These are phyloP conservation scores for Pochonia chlamydosporia DNA, from an alignment of 2,329 filamentous ascomycete species.

Conservation along the genomic window DNA sequence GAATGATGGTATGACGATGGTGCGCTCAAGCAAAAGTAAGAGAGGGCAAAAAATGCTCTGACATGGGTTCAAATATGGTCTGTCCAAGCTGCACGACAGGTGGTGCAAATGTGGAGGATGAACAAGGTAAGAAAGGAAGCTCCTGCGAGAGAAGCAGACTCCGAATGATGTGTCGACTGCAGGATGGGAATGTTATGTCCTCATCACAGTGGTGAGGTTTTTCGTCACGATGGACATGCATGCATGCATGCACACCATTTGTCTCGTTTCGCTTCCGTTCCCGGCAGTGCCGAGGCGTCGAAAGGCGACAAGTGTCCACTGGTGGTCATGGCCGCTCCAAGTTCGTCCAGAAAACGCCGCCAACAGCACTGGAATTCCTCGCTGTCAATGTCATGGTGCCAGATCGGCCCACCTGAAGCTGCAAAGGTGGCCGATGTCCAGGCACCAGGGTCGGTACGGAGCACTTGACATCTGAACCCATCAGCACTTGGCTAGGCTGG, in stretches of 20 bases:
- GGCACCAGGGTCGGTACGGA: too few species aligned
- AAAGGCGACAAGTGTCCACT: too few species aligned
- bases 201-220: neutral
- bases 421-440: too few species aligned
- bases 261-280: neutral
- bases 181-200: neutral
- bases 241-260: neutral
- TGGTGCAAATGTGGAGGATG: neutral
- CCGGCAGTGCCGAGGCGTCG: neutral
- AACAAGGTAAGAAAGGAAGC: neutral
- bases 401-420: too few species aligned
- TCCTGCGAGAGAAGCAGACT: neutral
- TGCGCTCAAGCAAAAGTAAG: neutral
- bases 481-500: too few species aligned
- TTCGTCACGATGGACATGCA: neutral
- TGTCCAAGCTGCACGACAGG: slow-evolving; percentile 1
- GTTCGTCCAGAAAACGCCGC: too few species aligned
- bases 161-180: too few species aligned
- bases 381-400: too few species aligned
- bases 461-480: too few species aligned
- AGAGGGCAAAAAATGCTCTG: neutral
- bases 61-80: neutral
- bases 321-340: too few species aligned
- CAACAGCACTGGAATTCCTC: too few species aligned
- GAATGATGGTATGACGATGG: neutral